Conservation (phyloP, 768 basidiomycete species). For the Calocybe cyanea region DNA sequence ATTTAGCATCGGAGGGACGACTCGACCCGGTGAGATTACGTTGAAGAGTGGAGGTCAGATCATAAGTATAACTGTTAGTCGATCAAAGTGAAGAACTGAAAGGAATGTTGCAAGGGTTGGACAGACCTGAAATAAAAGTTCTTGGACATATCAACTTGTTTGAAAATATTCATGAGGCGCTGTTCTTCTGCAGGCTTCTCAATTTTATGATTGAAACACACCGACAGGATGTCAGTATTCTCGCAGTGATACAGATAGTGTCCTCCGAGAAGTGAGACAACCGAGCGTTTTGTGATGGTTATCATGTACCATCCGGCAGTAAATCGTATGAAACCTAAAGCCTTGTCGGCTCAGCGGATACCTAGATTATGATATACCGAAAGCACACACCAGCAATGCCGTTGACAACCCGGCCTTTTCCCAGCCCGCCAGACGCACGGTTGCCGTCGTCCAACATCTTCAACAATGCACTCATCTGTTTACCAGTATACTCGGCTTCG, state of each 20-base stretch:
- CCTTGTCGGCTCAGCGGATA: neutral
- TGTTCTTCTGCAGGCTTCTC: constrained; percentile 90
- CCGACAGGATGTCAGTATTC: constrained; percentile 76
- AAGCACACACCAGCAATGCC: constrained; percentile 66
- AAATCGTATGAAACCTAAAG: constrained; percentile 83
- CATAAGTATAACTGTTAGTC: constrained; percentile 81
- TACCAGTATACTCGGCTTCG: constrained; percentile 80
- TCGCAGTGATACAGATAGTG: constrained; percentile 98
- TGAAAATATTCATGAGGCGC: constrained; percentile 85
- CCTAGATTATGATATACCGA: neutral
- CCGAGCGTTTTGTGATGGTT: constrained; percentile 82
- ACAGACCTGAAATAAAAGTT: constrained; percentile 98
- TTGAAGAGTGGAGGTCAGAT: constrained; percentile 94
- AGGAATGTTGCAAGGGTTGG: constrained; percentile 7
- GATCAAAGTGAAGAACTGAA: neutral
- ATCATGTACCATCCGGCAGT: constrained; percentile 98
- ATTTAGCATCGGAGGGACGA: constrained; percentile 40
- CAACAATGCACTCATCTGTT: constrained; percentile 86
- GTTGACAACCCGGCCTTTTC: constrained; percentile 74
- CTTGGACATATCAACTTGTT: constrained; percentile 97
- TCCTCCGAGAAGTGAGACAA: constrained; percentile 91
- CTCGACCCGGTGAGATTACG: constrained; percentile 72
- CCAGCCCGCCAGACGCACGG: constrained; percentile 81
- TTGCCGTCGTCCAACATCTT: constrained; percentile 97
- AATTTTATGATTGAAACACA: constrained; percentile 75